phyloP scores from a whole-genome alignment of 257 asterid genomes.

The Misopates orontium region DNA sequence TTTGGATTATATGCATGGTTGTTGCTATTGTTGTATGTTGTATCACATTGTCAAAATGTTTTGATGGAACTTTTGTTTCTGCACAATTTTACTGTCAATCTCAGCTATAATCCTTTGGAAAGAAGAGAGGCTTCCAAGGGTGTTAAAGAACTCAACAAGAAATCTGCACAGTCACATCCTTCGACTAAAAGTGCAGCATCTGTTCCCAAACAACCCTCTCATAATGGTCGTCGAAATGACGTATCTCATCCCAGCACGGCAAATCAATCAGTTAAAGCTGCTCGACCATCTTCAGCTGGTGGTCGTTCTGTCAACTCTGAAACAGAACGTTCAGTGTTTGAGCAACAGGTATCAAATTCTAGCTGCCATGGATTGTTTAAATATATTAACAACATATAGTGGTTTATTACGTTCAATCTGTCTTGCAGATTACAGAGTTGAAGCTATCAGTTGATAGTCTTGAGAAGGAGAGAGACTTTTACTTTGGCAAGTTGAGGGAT shows the following conservation, averaged over 20 bases:
- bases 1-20: too few species aligned
- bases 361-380: not conserved
- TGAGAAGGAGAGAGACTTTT: slow-evolving; percentile 95
- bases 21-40: too few species aligned
- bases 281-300: slow-evolving; percentile 74
- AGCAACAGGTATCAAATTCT: slow-evolving; percentile 56
- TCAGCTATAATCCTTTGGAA: slow-evolving; percentile 83
- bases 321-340: slow-evolving; percentile 58
- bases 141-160: slow-evolving; percentile 79
- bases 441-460: slow-evolving; percentile 80
- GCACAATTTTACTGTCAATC: slow-evolving; percentile 4
- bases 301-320: slow-evolving; percentile 55
- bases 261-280: slow-evolving; percentile 52
- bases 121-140: slow-evolving; percentile 90
- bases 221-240: slow-evolving; percentile 55
- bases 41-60: slow-evolving; percentile 9
- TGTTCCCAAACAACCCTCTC: slow-evolving; percentile 52
- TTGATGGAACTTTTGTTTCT: slow-evolving; percentile 1
- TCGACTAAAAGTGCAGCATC: slow-evolving; percentile 53
- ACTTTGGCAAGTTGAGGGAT: slow-evolving; percentile 87
- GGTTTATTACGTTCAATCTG: slow-evolving; percentile 18
- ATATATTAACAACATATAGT: slow-evolving; percentile 12
- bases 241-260: slow-evolving; percentile 39
- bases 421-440: slow-evolving; percentile 74
- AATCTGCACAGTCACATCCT: slow-evolving; percentile 56